Base-by-base conservation (phyloP, 306 rosid genomes). In the Sesbania bispinosa region DNA sequence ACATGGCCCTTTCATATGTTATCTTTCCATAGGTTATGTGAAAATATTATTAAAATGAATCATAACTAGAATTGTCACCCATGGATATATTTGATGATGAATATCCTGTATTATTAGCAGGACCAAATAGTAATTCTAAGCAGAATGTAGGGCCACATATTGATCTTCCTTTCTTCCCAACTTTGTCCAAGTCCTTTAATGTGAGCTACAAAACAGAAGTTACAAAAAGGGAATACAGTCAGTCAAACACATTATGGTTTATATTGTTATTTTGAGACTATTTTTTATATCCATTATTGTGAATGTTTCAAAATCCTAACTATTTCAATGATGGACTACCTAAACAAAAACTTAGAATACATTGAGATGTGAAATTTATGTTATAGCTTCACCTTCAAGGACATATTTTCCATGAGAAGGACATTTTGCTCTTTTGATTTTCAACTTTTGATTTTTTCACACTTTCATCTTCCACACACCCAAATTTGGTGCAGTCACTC, bases 71-170 rank as follows among this genome's bases (percentile, higher is more conserved):
- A 48, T 61, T 61, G 29, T 18, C 84, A 19, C 71, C 54, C 5
- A 48, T 54, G 7, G 82, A 62, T 24, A 74, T 61, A 67, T 74
- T 67, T 47, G 79, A 65, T 2, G 74, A 79, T 2, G 86, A 84
- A 69, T 74, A 84, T 62, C 81, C 87, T n/a, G 81, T 83, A 71
- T 94, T 83, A 71, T 94, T 94, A 20, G 96, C 96, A 54, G 99
- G 99, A 61, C 96, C 99, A 80, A 94, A 89, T 53, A 94, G 76
- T 67, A 89, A 73, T 71, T 94, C 99, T 59, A 91, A 20, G 87
- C 99, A 88, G 83, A 94, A 94, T 45, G 80, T 67, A 33, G 91
- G 89, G 43, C 99, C 99, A 71, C 97, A 87, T 71, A 88, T 62
- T 61, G 99, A 91, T 80, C 52, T 83, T 79, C 95, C 99, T 41